Conservation (phyloP, 2,329 filamentous ascomycete species). For the Mycosphaerella arachidis region DNA sequence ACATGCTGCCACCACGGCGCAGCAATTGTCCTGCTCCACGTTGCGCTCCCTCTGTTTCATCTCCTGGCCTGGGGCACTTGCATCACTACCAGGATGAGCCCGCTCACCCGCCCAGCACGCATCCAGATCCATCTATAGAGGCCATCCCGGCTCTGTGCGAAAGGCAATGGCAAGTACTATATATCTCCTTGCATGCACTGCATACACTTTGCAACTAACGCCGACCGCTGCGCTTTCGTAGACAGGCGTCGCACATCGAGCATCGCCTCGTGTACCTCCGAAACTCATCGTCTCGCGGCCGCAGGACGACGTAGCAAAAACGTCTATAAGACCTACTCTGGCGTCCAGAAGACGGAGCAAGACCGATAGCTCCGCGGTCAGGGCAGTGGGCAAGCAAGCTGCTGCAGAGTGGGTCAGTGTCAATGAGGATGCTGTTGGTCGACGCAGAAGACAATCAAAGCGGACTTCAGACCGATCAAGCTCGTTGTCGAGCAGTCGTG, state of each 20-base stretch:
- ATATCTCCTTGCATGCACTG: conserved; percentile 9
- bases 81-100: conserved; percentile 19
- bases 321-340: conserved; percentile 9
- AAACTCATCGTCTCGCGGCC: conserved; percentile 23
- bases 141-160: conserved; percentile 11
- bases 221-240: conserved; percentile 18
- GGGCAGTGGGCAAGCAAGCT: conserved; percentile 16
- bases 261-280: conserved; percentile 21
- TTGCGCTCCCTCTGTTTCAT: conserved; percentile 15
- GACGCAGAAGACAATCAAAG: conserved; percentile 11
- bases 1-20: conserved; percentile 8
- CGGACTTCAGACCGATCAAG: conserved; percentile 9
- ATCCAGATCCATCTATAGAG: conserved; percentile 18
- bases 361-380: conserved; percentile 15
- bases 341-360: conserved; percentile 22
- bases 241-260: conserved; percentile 17
- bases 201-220: conserved; percentile 17
- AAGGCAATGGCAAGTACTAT: conserved; percentile 26
- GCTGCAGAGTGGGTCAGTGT: conserved; percentile 29
- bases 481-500: conserved; percentile 11
- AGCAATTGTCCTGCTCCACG: conserved; percentile 17
- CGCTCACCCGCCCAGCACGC: conserved; percentile 15
- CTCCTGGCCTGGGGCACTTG: conserved; percentile 13
- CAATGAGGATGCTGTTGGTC: conserved; percentile 17
- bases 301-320: conserved; percentile 18